A percentile compares a stretch with the other conserved stretches of the same genome.
Evolutionary conservation across 139 green algal species (phyloP).

Genomic region (Chlamydomonas sphaeroides): DNA sequence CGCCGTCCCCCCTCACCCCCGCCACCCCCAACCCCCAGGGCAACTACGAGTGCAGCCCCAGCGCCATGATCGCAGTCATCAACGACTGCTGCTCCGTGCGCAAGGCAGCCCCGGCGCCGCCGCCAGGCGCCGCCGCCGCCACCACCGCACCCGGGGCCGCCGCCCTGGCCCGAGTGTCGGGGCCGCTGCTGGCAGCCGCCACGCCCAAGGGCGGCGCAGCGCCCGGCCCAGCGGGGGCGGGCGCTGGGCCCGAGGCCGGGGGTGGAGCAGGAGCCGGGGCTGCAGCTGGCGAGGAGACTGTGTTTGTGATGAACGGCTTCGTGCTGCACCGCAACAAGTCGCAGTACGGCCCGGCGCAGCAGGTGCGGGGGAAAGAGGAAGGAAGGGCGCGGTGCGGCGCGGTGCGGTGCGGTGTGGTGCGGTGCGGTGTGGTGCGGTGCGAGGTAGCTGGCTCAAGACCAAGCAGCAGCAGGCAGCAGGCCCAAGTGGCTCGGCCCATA

Average conservation of each 20-base stretch:
- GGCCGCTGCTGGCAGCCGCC: neutral
- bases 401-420: too few relatives aligned
- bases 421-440: too few relatives aligned
- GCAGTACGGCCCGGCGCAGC: slow-evolving; percentile 53
- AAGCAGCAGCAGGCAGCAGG: too few relatives aligned
- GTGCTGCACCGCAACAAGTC: slow-evolving; percentile 43
- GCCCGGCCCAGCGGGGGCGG: too few relatives aligned
- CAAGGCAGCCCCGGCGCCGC: neutral
- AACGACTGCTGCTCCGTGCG: slow-evolving; percentile 47
- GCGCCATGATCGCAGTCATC: slow-evolving; percentile 45
- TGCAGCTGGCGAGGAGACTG: neutral
- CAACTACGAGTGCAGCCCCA: slow-evolving; percentile 55
- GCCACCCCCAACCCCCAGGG: slow-evolving; percentile 25
- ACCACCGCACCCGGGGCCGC: too few relatives aligned
- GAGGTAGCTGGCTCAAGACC: too few relatives aligned
- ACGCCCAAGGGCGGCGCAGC: too few relatives aligned
- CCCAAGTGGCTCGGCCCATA: too few relatives aligned
- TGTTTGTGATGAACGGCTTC: slow-evolving; percentile 55
- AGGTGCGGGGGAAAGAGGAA: slow-evolving; percentile 7
- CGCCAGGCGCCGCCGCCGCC: too few relatives aligned
- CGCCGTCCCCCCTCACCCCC: neutral
- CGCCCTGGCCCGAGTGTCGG: too few relatives aligned
- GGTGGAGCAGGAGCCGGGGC: neutral
- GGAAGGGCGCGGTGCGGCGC: neutral
- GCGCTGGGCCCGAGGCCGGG: too few relatives aligned